phyloP scores from a whole-genome alignment of 805 yeast genomes.

The Metschnikowia cubensis region DNA sequence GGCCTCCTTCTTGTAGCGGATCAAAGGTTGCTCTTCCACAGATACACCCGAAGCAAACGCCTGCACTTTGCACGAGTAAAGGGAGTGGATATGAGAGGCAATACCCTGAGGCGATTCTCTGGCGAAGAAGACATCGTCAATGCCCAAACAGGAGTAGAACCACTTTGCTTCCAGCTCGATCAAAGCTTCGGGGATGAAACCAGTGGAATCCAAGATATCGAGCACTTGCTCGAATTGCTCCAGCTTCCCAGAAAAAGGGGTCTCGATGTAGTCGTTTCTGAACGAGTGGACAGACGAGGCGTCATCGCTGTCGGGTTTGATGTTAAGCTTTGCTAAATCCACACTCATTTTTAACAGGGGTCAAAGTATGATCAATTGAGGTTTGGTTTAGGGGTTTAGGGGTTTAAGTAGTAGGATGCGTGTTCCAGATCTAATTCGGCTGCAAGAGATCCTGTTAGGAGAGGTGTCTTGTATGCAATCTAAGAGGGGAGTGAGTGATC shows the following conservation, averaged over 20 bases:
- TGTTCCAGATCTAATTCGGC: slow-evolving; percentile 2
- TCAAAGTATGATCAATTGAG: neutral
- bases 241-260: slow-evolving; percentile 76
- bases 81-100: slow-evolving; percentile 78
- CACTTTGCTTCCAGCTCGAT: slow-evolving; percentile 84
- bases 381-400: neutral
- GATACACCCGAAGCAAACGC: slow-evolving; percentile 61
- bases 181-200: slow-evolving; percentile 83
- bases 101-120: slow-evolving; percentile 77
- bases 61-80: slow-evolving; percentile 89
- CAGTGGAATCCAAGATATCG: slow-evolving; percentile 74
- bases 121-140: slow-evolving; percentile 89
- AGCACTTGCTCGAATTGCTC: slow-evolving; percentile 77
- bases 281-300: slow-evolving; percentile 28
- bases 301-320: slow-evolving; percentile 23
- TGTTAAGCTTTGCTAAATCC: slow-evolving; percentile 15
- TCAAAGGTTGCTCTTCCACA: slow-evolving; percentile 49
- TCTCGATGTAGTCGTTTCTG: slow-evolving; percentile 64
- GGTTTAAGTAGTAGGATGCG: neutral
- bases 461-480: slow-evolving; percentile 2
- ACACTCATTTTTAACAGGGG: slow-evolving; percentile 11
- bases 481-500: neutral
- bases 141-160: slow-evolving; percentile 85
- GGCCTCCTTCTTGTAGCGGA: slow-evolving; percentile 75
- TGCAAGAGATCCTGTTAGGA: slow-evolving; percentile 2